phyloP scores from a whole-genome alignment of 2,329 filamentous ascomycete genomes.

The Fusarium lyarnte region DNA sequence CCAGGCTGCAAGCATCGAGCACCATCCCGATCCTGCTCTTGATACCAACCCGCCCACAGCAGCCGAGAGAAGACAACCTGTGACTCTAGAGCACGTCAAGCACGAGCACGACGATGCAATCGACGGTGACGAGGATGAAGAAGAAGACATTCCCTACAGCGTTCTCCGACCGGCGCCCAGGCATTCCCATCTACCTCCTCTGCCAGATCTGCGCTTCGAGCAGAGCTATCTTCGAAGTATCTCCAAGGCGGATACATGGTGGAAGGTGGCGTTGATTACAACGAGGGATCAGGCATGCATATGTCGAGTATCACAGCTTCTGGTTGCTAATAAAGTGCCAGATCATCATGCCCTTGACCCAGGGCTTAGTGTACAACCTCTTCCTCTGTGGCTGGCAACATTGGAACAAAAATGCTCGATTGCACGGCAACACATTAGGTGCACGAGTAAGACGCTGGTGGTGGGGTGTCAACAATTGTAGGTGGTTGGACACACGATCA shows the following conservation, averaged over 20 bases:
- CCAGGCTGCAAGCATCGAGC: slow-evolving; percentile 82
- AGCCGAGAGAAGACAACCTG: slow-evolving; percentile 63
- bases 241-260: slow-evolving; percentile 79
- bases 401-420: slow-evolving; percentile 83
- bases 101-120: slow-evolving; percentile 46
- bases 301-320: background rate
- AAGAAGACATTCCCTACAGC: slow-evolving; percentile 73
- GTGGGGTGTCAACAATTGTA: slow-evolving; percentile 88
- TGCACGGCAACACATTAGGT: slow-evolving; percentile 80
- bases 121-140: slow-evolving; percentile 57
- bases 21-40: slow-evolving; percentile 73
- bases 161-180: slow-evolving; percentile 66
- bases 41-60: slow-evolving; percentile 85
- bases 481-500: background rate
- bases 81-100: slow-evolving; percentile 39
- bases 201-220: slow-evolving; percentile 94
- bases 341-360: slow-evolving; percentile 86
- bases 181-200: slow-evolving; percentile 62
- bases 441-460: slow-evolving; percentile 88
- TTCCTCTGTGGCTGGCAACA: slow-evolving; percentile 86
- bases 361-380: slow-evolving; percentile 90
- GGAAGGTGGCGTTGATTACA: slow-evolving; percentile 85
- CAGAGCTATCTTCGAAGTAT: slow-evolving; percentile 97
- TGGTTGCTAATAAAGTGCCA: slow-evolving; percentile 47
- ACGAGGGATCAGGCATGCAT: slow-evolving; percentile 80